Base-by-base conservation (phyloP, 345 rosid species). In the Laguncularia racemosa region DNA sequence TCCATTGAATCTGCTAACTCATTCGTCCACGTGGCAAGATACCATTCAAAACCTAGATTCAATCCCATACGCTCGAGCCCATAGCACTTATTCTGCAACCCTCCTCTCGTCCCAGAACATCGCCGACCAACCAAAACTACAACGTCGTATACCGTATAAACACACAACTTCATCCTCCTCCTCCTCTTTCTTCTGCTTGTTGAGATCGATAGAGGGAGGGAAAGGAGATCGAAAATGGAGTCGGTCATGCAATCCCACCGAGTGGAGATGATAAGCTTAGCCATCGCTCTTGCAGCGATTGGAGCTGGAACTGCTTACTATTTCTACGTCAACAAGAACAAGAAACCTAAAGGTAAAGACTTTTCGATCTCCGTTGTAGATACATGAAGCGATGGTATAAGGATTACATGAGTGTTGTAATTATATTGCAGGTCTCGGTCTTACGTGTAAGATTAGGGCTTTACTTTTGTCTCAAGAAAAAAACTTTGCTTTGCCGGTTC, bases 261-360 rank as follows among this genome's bases (percentile, higher is more conserved):
- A 49, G 65, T 61, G 57, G 79, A 70, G 71, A 71, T 76, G 74
- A 49, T 81, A 21, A 74, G 78, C 73, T 57, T 84, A 13, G 82
- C 81, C 52, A 76, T 81, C 14, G 85, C 91, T 23, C 56, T 77
- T 23, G 68, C 74, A 14, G 81, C 85, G 68, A 46, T 81, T 48
- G 78, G 87, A 23, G 82, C 74, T 9, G 80, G 73, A n/a, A 64
- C 91, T n/a, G 84, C 91, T 44, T 79, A 81, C 57, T 81, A 84
- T 59, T 67, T 75, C 62, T 81, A 79, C 51, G n/a, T 66, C 57
- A 74, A 73, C 47, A 28, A 64, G 67, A 66, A 63, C 46, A 77
- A 64, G 62, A 81, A 73, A 60, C 69, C 75, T 18, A 77, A 75
- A 69, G 79, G 81, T 65, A 57, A 19, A 4, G 9, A 10, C 52